phyloP scores from a whole-genome alignment of 257 asterid species.

The Linderniella brevidens region DNA sequence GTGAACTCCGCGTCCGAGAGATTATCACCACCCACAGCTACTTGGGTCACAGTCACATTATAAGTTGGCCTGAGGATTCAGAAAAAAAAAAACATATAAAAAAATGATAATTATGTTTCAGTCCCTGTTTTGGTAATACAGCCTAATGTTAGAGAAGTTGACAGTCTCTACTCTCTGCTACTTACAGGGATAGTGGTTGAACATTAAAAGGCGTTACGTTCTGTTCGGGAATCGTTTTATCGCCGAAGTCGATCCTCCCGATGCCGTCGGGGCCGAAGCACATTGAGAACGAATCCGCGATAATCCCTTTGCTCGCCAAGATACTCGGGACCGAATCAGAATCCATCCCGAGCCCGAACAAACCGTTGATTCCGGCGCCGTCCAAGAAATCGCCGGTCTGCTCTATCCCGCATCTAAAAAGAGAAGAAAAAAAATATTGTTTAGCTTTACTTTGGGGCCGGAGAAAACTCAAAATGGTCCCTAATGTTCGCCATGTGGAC shows the following conservation, averaged over 20 bases:
- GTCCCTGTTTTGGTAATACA: too few species aligned
- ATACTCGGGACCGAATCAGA: constrained; percentile 59
- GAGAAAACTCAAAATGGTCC: too few species aligned
- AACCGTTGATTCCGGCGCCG: constrained; percentile 84
- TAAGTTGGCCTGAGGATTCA: constrained; percentile 43
- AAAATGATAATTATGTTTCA: too few species aligned
- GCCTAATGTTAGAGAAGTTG: not conserved
- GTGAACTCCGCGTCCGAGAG: constrained; percentile 32
- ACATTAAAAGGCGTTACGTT: constrained; percentile 54
- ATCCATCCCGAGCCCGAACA: constrained; percentile 86
- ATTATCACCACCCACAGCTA: constrained; percentile 41
- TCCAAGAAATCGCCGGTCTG: constrained; percentile 80
- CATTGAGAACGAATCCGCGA: constrained; percentile 85
- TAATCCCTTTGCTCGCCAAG: constrained; percentile 59
- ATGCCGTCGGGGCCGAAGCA: constrained; percentile 66
- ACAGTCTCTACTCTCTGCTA: too few species aligned
- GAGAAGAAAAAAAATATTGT: not conserved
- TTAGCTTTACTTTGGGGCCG: not conserved
- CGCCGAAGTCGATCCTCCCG: constrained; percentile 88
- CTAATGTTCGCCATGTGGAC: too few species aligned
- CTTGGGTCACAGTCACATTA: constrained; percentile 57
- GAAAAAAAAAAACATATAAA: not conserved
- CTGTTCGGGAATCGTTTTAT: constrained; percentile 55
- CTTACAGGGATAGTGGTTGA: constrained; percentile 40
- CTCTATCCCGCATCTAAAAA: constrained; percentile 69